These are phyloP conservation scores for Trichoderma cornu-damae DNA, from an alignment of 2,329 filamentous ascomycete species.

Conservation along the genomic window DNA sequence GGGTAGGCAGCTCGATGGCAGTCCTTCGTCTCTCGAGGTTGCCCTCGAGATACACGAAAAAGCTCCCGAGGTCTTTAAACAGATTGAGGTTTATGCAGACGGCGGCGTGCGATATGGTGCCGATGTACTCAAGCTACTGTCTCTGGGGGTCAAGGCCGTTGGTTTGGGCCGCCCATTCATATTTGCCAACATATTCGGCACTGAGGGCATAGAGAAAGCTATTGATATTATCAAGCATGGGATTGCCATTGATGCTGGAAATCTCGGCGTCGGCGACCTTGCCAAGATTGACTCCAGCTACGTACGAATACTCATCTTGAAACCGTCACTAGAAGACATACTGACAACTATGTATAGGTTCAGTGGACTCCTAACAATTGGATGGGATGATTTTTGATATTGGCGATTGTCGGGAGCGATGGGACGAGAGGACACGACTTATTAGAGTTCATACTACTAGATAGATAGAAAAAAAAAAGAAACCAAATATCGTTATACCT, in stretches of 20 bases:
- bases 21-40: slow-evolving; percentile 36
- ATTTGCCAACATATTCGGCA: slow-evolving; percentile 49
- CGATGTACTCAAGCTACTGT: slow-evolving; percentile 41
- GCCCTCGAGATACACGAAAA: slow-evolving; percentile 38
- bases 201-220: slow-evolving; percentile 43
- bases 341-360: background rate
- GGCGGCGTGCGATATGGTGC: slow-evolving; percentile 41
- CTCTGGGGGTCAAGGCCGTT: slow-evolving; percentile 40
- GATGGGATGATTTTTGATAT: background rate
- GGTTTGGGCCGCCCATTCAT: slow-evolving; percentile 48
- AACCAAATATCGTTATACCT: too few relatives aligned
- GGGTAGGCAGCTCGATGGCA: slow-evolving; percentile 39
- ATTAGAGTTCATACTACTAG: too few relatives aligned
- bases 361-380: background rate
- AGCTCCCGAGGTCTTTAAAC: slow-evolving; percentile 36
- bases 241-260: slow-evolving; percentile 41
- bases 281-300: slow-evolving; percentile 28
- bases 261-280: slow-evolving; percentile 39
- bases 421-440: too few relatives aligned
- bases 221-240: slow-evolving; percentile 46
- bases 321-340: too few relatives aligned
- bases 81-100: slow-evolving; percentile 38
- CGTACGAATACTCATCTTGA: background rate
- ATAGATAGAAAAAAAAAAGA: too few relatives aligned
- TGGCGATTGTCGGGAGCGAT: background rate